Evolutionary conservation across 2,329 filamentous ascomycete genomes (phyloP).

Genomic region (Hawksworthiomyces lignivorus): DNA sequence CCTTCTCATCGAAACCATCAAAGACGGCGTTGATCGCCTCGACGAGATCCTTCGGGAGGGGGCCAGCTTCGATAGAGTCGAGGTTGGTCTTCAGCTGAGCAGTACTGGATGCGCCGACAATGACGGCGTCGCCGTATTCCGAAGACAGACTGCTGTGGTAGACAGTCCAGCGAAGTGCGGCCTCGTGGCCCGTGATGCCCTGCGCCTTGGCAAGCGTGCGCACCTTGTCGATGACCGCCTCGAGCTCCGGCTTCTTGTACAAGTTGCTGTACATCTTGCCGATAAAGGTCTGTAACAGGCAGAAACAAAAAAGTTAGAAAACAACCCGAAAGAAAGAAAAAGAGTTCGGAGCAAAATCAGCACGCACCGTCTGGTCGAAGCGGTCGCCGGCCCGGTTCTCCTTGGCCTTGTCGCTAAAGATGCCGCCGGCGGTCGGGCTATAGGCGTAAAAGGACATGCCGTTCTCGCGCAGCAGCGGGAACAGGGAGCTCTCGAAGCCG

Average conservation of each 20-base stretch:
- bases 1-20: neutral
- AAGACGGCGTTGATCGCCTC: slow-evolving; percentile 10
- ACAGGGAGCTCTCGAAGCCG: slow-evolving; percentile 26
- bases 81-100: slow-evolving; percentile 28
- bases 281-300: too few species aligned
- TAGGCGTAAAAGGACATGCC: slow-evolving; percentile 30
- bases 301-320: too few species aligned
- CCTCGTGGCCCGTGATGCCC: slow-evolving; percentile 30
- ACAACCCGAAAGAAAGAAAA: too few species aligned
- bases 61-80: slow-evolving; percentile 28
- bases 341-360: too few species aligned
- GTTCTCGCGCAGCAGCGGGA: slow-evolving; percentile 27
- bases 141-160: slow-evolving; percentile 27
- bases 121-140: slow-evolving; percentile 26
- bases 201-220: slow-evolving; percentile 22
- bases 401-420: slow-evolving; percentile 15
- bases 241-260: slow-evolving; percentile 23
- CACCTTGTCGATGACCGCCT: slow-evolving; percentile 20
- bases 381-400: slow-evolving; percentile 13
- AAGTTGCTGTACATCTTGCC: slow-evolving; percentile 19
- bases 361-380: slow-evolving; percentile 20
- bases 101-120: slow-evolving; percentile 25
- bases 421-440: slow-evolving; percentile 14
- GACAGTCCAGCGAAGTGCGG: slow-evolving; percentile 32
- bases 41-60: slow-evolving; percentile 28